Evolutionary conservation across 371 early-diverging fungal genomes (phyloP).

Genomic region (Mortierella sp.): DNA sequence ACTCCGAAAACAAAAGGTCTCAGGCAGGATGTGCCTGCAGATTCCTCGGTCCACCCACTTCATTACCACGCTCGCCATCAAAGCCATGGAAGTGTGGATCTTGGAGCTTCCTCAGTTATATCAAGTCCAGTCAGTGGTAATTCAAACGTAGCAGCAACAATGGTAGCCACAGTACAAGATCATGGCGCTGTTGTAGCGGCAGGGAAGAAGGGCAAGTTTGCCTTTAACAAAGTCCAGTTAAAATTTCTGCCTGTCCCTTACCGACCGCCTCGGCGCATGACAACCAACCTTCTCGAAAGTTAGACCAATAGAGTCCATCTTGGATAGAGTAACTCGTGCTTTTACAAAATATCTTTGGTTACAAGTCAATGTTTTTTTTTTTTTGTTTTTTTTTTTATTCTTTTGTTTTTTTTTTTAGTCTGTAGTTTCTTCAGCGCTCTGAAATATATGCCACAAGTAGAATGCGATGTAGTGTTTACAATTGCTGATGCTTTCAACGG

Average conservation of each 20-base stretch:
- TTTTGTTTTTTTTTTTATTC: too few species aligned
- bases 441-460: too few species aligned
- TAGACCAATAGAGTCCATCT: background rate
- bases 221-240: constrained; percentile 47
- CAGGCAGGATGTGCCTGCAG: background rate
- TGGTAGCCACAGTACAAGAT: too few species aligned
- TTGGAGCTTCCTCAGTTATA: background rate
- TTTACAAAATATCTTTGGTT: too few species aligned
- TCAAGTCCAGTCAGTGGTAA: background rate
- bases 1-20: constrained; percentile 11
- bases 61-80: constrained; percentile 6
- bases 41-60: background rate
- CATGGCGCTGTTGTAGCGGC: background rate
- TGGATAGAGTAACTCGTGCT: too few species aligned
- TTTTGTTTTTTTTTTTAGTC: too few species aligned
- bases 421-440: too few species aligned
- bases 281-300: constrained; percentile 21
- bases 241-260: constrained; percentile 45
- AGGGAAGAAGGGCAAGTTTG: constrained; percentile 42
- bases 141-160: background rate
- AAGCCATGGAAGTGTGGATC: constrained; percentile 15
- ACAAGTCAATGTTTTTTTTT: too few species aligned
- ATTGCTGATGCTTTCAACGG: too few species aligned
- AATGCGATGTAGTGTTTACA: too few species aligned
- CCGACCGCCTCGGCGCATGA: constrained; percentile 43